Evolutionary conservation across 345 rosid genomes (phyloP), one percentile per base, ranked within the genome.

Genomic region (Acer negundo): DNA sequence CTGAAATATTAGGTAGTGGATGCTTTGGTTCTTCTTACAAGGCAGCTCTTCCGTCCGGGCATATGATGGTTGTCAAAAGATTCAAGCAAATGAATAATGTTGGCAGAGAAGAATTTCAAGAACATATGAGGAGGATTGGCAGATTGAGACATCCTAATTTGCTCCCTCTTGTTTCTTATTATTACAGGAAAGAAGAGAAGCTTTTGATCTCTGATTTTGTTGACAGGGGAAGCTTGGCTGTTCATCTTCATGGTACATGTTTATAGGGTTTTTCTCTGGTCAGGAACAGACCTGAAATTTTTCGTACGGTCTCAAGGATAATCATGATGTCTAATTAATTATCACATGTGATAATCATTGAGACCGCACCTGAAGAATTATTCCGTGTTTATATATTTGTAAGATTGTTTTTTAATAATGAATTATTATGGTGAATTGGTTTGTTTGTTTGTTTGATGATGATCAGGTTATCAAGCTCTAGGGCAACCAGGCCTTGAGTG

Each of bases 1-100:
- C 98, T 3, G 98, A 96, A 83, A 92, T 96, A 38, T 44, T 96
- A 35, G 97, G 97, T 2, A 94, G 94, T 40, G 99, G 98, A 1
- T 82, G 93, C 85, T 92, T 94, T 49, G 97, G 98, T 1, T 83
- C 91, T 11, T 92, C 98, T 2, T 94, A 96, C 80, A 96, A 89
- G 84, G 90, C 98, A 2, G 83, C 87, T 0, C 85, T 89, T 7
- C 3, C 78, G 0, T 65, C 63, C 0, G 97, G 94, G n/a, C 15
- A 78, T 0, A 35, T 73, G 38, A 89, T 92, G 99, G 97, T 94
- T 44, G 99, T 94, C 7, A 96, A 94, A 87, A 87, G 99, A 77
- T 91, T 86, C 78, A 90, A 91, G 83, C 87, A 94, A 73, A 91
- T 94, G 97, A 91, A 96, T 61, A 96, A 89, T 68, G 87, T 84